Conservation (phyloP, 352 stramenopile genomes). For the Globisporangium polare region DNA sequence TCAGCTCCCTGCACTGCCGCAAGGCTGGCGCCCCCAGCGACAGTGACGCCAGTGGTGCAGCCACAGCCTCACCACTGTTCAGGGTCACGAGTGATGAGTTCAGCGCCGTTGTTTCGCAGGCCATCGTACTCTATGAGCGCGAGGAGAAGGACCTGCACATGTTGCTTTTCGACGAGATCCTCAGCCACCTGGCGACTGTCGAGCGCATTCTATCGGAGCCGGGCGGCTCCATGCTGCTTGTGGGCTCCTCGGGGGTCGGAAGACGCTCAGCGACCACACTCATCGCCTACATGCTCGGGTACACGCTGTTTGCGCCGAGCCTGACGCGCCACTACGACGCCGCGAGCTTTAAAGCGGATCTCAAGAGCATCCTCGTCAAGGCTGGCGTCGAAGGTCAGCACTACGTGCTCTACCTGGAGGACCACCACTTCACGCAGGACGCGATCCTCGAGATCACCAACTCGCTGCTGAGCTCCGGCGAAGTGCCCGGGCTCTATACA, state of each 20-base stretch:
- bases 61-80: conserved; percentile 33
- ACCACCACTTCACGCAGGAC: conserved; percentile 90
- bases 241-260: conserved; percentile 87
- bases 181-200: conserved; percentile 89
- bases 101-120: conserved; percentile 75
- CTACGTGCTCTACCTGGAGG: conserved; percentile 90
- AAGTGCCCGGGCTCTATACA: conserved; percentile 92
- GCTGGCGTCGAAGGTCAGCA: conserved; percentile 79
- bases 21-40: conserved; percentile 16
- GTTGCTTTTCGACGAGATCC: conserved; percentile 91
- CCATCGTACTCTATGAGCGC: conserved; percentile 92
- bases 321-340: conserved; percentile 73
- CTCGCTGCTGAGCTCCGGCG: conserved; percentile 87
- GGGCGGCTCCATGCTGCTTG: conserved; percentile 86
- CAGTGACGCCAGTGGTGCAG: background rate
- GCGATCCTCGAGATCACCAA: conserved; percentile 92
- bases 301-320: conserved; percentile 78
- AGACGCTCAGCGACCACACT: conserved; percentile 80
- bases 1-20: conserved; percentile 74
- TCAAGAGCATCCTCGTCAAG: conserved; percentile 89
- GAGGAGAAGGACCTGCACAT: conserved; percentile 94
- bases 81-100: conserved; percentile 84
- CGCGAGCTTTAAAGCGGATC: conserved; percentile 76
- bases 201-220: conserved; percentile 87
- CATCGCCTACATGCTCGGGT: conserved; percentile 89